Conservation (phyloP, 2,329 filamentous ascomycete genomes). For the Cladosporium sp. region DNA sequence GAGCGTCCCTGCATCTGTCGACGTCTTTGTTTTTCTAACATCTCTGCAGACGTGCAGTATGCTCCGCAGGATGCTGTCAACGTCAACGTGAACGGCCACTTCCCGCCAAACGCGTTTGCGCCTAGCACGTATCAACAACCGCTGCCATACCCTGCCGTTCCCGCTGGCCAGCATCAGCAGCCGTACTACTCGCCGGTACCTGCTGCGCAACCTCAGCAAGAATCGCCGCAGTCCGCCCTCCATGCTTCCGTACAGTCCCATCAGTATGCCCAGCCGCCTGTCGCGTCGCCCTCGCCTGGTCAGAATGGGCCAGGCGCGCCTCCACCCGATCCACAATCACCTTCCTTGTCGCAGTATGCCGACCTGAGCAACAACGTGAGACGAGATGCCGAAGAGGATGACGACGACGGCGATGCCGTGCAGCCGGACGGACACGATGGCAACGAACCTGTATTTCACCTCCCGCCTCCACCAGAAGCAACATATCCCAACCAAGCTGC, state of each 20-base stretch:
- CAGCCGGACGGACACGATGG: conserved; percentile 14
- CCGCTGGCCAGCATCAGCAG: conserved; percentile 13
- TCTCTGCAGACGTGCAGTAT: not conserved
- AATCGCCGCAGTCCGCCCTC: not conserved
- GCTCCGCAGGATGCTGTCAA: not conserved
- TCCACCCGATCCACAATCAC: conserved; percentile 18
- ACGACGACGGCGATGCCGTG: conserved; percentile 20
- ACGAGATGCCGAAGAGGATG: conserved; percentile 11
- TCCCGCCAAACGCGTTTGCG: not conserved
- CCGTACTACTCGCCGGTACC: conserved; percentile 3
- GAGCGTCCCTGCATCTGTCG: not conserved
- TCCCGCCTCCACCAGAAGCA: conserved; percentile 28
- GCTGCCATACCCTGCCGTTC: not conserved
- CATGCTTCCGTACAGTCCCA: not conserved
- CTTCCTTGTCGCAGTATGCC: conserved; percentile 10
- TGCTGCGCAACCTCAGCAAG: conserved; percentile 6
- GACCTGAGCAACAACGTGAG: conserved; percentile 6
- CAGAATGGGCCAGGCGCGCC: conserved; percentile 24
- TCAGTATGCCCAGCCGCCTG: not conserved
- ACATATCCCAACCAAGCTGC: conserved; percentile 23
- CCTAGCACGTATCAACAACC: conserved; percentile 11
- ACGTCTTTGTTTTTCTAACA: not conserved
- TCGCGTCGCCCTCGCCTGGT: not conserved
- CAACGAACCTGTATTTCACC: conserved; percentile 25
- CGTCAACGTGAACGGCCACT: not conserved